Base-by-base conservation (phyloP, 2,329 filamentous ascomycete species). In the Diplocarpon mali region DNA sequence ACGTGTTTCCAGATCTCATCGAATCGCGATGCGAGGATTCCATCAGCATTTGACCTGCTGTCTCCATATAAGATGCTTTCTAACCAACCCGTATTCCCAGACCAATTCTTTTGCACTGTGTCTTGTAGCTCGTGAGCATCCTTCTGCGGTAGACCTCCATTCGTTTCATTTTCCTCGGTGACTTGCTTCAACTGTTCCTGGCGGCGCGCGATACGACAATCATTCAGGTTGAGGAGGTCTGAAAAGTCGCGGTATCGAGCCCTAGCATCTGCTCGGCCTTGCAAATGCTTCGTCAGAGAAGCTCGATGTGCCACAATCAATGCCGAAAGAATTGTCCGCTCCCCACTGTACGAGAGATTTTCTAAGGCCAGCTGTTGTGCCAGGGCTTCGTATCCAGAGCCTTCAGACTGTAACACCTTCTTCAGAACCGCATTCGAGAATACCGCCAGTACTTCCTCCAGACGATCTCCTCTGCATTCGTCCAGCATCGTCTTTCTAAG, bases 401-500 rank as follows among this genome's bases (percentile, higher is more conserved):
- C 55, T 32, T 67, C 60, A 35, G 67, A 65, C 0, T 71, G 67
- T 1, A 84, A 65, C 1, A 76, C 64, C 58, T 82, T 87, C 58
- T 84, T 84, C 50, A 96, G 63, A 0, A 95, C 88, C 0, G 79
- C 76, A 12, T 84, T 85, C 1, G 90, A 95, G 57, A 98, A 93
- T 0, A 78, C 71, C 2, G 86, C 78, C 24, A 96, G 71, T 1
- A 95, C 68, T 60, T 98, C 92, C 60, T 89, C 88, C 44, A 96
- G 76, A 51, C 86, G 81, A 44, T 95, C 88, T 5, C 90, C 90
- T 53, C 84, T 89, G 66, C 92, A 98, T 57, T 98, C 90, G 60
- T 98, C 92, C 41, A 98, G 70, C 85, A 95, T 95, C 0, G 87
- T 94, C 68, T 95, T 95, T 41, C 92, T 78, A 28, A 96, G 67